Percentiles rank a stretch among this genome's conserved stretches.
These are phyloP conservation scores for Claviceps digitariae DNA, from an alignment of 2,329 filamentous ascomycete genomes.

Conservation along the genomic window DNA sequence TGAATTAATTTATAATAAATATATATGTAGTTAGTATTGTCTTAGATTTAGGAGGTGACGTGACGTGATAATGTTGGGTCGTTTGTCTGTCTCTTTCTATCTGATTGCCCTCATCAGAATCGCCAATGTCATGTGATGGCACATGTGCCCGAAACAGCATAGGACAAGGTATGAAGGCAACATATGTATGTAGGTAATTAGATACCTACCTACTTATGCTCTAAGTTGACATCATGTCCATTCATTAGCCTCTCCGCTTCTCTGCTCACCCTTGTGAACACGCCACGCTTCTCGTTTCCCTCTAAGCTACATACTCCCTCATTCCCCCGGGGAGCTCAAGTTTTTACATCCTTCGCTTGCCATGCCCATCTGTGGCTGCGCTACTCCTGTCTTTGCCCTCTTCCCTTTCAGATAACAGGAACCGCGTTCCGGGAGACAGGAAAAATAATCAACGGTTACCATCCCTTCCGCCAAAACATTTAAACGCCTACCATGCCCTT, in stretches of 20 bases:
- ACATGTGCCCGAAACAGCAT: neutral
- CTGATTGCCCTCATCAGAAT: too few species aligned
- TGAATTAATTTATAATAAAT: too few species aligned
- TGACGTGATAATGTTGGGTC: neutral
- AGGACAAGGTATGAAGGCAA: neutral
- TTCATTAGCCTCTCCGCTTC: neutral
- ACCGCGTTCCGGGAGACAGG: neutral
- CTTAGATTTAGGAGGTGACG: too few species aligned
- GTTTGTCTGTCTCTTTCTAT: neutral
- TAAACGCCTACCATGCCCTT: slow-evolving; percentile 10
- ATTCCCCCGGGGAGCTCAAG: neutral
- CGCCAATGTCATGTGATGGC: neutral
- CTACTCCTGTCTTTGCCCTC: neutral
- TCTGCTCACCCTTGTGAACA: neutral
- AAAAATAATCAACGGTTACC: neutral
- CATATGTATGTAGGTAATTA: too few species aligned
- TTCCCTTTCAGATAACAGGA: neutral
- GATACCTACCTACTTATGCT: neutral
- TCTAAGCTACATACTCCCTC: neutral
- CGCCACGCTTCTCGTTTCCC: neutral
- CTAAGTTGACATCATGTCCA: neutral
- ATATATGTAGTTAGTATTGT: too few species aligned
- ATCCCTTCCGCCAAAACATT: neutral
- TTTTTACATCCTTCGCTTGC: neutral
- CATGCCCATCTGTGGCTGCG: neutral